Evolutionary conservation across 305 asterid genomes (phyloP).

Genomic region (Withania somnifera): DNA sequence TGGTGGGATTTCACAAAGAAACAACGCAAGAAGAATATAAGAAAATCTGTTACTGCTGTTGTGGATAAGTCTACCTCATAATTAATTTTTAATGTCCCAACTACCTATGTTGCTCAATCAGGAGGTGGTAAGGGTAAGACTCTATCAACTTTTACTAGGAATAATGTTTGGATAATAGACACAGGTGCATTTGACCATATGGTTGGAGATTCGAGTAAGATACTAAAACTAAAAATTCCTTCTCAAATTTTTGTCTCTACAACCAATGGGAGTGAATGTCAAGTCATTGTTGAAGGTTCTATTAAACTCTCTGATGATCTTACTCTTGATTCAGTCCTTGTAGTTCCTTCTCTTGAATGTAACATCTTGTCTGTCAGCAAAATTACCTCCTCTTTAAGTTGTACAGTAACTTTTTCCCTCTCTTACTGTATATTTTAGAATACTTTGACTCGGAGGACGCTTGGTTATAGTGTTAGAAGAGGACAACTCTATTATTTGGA

Average conservation of each 20-base stretch:
- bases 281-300: background rate
- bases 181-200: constrained; percentile 1
- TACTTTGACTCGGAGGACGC: too few relatives aligned
- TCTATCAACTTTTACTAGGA: background rate
- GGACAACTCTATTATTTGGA: too few relatives aligned
- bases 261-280: background rate
- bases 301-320: background rate
- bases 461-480: too few relatives aligned
- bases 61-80: background rate
- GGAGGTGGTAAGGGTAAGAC: background rate
- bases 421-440: too few relatives aligned
- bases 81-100: background rate
- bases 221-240: background rate
- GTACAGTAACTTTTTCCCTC: too few relatives aligned
- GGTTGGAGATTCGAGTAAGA: background rate
- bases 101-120: too few relatives aligned
- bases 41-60: background rate
- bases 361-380: too few relatives aligned
- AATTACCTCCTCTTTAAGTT: too few relatives aligned
- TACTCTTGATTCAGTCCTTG: too few relatives aligned
- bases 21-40: background rate
- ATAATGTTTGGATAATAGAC: background rate
- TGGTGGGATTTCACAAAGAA: constrained; percentile 11
- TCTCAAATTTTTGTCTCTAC: background rate
- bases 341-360: too few relatives aligned